Evolutionary conservation across 495 filamentous ascomycete species (phyloP), one percentile per base, ranked within the genome.

Genomic region (Penicillium silybi): DNA sequence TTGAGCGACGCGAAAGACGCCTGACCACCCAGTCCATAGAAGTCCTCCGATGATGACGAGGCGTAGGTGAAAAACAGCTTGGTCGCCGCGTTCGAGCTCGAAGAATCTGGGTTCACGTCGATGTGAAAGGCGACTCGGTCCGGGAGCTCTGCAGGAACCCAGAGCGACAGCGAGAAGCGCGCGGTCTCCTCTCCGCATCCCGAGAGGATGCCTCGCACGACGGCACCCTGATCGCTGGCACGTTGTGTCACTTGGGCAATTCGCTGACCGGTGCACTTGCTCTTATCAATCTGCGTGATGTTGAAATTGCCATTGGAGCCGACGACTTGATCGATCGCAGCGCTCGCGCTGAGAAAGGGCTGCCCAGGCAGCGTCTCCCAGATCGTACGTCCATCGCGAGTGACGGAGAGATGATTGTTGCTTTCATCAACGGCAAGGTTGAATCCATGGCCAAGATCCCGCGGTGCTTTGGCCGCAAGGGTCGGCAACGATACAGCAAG

Each of bases 1-100:
- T 66, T 66, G 52, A 66, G 44, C 0, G 63, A 66, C 0, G 63
- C 61, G 19, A 64, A 66, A 15, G 63, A 66, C 2, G 49, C 63
- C 42, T 66, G 63, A 5, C 43, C 61, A 44, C 63, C 63, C 5
- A 66, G 39, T 17, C 63, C 63, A 37, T 66, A 66, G 45, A 66
- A 61, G 32, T 66, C 57, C 23, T 66, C 63, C 3, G 53, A 55
- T 3, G 54, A 25, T 0, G 54, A 58, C 8, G 61, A 64, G 11
- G 46, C 46, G 29, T 61, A 64, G 22, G 52, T 61, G 23, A 64
- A 41, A 41, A 54, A 64, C 13, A 64, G 5, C 43, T 64, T 61
- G 19, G 41, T 58, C 2, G 41, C 23, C 1, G 53, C 29, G 25
- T 54, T 38, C 9, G 26, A 29, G 26, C 34, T 20, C 0, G 50